A percentile compares a stretch with the other conserved stretches of the same genome.
phyloP scores from a whole-genome alignment of 2,329 filamentous ascomycete genomes.

The Fusarium sp. region DNA sequence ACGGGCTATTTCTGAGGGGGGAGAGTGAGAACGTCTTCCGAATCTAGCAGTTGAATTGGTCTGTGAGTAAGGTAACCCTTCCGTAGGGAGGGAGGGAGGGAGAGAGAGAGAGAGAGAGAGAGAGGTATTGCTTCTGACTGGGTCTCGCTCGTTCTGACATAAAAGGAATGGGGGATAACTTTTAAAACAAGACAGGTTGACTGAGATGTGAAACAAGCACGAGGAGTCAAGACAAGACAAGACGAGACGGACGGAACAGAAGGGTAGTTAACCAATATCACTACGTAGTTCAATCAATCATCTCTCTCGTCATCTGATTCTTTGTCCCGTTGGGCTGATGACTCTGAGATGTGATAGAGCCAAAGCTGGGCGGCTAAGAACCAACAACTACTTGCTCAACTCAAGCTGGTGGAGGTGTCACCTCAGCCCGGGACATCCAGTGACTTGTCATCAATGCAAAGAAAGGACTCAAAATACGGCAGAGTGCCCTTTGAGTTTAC shows the following conservation, averaged over 20 bases:
- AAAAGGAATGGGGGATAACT: background rate
- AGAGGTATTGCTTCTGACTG: background rate
- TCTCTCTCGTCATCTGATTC: conserved; percentile 34
- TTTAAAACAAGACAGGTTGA: conserved; percentile 30
- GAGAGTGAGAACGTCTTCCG: background rate
- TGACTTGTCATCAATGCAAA: background rate
- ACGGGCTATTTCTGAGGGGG: conserved; percentile 21
- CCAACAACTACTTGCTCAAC: conserved; percentile 29
- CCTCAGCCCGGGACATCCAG: background rate
- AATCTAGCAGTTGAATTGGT: background rate
- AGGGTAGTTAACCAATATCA: background rate
- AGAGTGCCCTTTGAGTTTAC: background rate
- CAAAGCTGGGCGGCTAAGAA: conserved; percentile 38
- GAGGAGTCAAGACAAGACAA: conserved; percentile 5
- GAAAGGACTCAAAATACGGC: background rate
- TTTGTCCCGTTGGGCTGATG: conserved; percentile 30
- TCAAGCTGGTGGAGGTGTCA: conserved; percentile 24
- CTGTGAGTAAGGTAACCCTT: background rate
- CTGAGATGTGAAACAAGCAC: conserved; percentile 18
- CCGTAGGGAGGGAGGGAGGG: background rate
- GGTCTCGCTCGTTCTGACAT: conserved; percentile 1
- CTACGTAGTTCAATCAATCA: background rate
- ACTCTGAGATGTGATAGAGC: conserved; percentile 37
- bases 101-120: too few relatives aligned
- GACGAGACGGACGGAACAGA: background rate